Conservation (phyloP, 2,329 filamentous ascomycete genomes). For the Pseudopyrenochaeta lycopersici region DNA sequence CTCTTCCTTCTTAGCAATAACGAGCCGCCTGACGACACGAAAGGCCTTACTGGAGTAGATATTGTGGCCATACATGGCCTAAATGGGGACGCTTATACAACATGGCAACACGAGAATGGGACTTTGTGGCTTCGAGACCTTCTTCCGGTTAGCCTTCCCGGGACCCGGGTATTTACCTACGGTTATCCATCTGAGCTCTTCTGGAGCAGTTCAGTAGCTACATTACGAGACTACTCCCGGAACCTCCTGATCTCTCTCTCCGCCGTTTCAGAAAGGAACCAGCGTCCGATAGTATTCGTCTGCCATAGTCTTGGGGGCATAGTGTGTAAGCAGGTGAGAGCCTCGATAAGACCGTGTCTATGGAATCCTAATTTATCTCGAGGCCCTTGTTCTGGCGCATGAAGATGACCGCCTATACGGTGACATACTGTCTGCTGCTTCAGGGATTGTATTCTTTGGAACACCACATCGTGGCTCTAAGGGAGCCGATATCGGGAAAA, state of each 20-base stretch:
- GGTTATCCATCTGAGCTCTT: slow-evolving; percentile 32
- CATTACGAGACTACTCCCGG: slow-evolving; percentile 23
- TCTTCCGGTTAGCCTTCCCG: slow-evolving; percentile 37
- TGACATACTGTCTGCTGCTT: slow-evolving; percentile 21
- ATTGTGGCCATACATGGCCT: slow-evolving; percentile 56
- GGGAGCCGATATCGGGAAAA: no score
- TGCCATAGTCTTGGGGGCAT: slow-evolving; percentile 34
- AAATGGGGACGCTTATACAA: slow-evolving; percentile 49
- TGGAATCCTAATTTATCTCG: slow-evolving; percentile 13
- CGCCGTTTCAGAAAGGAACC: slow-evolving; percentile 8
- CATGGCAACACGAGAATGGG: slow-evolving; percentile 48
- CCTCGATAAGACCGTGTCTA: slow-evolving; percentile 1
- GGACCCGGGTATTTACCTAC: slow-evolving; percentile 31
- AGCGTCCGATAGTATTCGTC: slow-evolving; percentile 30
- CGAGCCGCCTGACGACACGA: no score
- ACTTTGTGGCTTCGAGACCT: slow-evolving; percentile 50
- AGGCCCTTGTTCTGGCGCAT: slow-evolving; percentile 29
- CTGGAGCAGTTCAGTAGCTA: slow-evolving; percentile 25
- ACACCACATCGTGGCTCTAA: no score
- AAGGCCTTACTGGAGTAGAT: no score
- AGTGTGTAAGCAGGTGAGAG: slow-evolving; percentile 32
- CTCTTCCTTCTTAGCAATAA: no score
- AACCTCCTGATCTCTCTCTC: slow-evolving; percentile 21
- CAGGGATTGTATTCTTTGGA: slow-evolving; percentile 20
- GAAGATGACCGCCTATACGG: slow-evolving; percentile 17